A percentile compares a stretch with the other conserved stretches of the same genome.
These are phyloP conservation scores for Penicillium macrosclerotiorum DNA, from an alignment of 495 filamentous ascomycete genomes.

Conservation along the genomic window DNA sequence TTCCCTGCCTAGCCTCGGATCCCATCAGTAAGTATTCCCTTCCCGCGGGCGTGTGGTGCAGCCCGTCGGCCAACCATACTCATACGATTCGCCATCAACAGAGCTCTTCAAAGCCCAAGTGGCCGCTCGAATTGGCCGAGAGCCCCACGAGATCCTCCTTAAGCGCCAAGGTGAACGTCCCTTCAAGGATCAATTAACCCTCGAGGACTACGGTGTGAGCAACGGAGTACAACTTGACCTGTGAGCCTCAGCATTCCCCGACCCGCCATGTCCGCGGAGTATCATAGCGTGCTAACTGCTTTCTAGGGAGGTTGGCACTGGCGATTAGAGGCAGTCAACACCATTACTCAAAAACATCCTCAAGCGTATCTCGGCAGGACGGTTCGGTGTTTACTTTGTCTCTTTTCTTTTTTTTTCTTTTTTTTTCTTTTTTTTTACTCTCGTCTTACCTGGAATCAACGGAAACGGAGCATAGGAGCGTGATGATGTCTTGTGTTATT, in stretches of 20 bases:
- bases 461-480: constrained; percentile 4
- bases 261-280: no score
- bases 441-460: no score
- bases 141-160: constrained; percentile 85
- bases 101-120: constrained; percentile 87
- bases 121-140: constrained; percentile 78
- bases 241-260: constrained; percentile 34
- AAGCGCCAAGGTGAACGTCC: constrained; percentile 89
- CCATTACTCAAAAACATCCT: not conserved
- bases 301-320: constrained; percentile 68
- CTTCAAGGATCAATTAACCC: constrained; percentile 82
- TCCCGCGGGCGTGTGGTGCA: not conserved
- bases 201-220: constrained; percentile 87
- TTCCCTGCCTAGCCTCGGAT: constrained; percentile 81
- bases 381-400: constrained; percentile 21
- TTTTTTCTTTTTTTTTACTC: constrained; percentile 9
- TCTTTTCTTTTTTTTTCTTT: constrained; percentile 26
- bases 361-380: constrained; percentile 5
- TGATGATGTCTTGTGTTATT: constrained; percentile 5
- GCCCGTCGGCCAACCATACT: not conserved
- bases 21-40: constrained; percentile 54
- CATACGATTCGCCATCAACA: constrained; percentile 8
- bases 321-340: constrained; percentile 61
- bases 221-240: constrained; percentile 88
- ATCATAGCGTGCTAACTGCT: constrained; percentile 31